Conservation (phyloP, 805 yeast genomes). For the Lachancea meyersii region DNA sequence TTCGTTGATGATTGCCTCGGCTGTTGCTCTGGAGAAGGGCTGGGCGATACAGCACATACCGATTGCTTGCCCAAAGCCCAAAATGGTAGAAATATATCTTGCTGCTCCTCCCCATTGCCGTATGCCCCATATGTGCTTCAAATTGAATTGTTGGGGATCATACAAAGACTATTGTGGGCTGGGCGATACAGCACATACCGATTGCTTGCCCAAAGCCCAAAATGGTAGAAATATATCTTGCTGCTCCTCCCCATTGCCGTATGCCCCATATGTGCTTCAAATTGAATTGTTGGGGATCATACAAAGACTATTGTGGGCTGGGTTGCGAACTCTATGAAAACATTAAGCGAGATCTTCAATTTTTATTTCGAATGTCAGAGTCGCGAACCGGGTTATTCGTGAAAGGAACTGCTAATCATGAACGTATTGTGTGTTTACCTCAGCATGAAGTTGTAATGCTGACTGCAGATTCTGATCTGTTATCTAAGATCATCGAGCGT, state of each 20-base stretch:
- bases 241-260: slow-evolving; percentile 1
- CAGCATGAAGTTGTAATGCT: neutral
- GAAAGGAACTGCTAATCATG: neutral
- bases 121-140: neutral
- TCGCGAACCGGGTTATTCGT: neutral
- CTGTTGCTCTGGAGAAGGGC: neutral
- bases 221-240: neutral
- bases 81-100: neutral
- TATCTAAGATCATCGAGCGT: neutral
- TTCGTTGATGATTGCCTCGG: neutral
- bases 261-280: neutral
- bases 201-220: neutral
- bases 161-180: neutral
- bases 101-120: slow-evolving; percentile 1
- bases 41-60: neutral
- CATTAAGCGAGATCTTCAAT: neutral
- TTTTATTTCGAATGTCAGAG: neutral
- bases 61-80: neutral
- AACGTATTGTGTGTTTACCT: neutral
- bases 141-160: neutral
- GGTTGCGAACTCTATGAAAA: neutral
- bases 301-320: neutral
- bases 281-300: neutral
- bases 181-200: neutral
- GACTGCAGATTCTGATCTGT: no score